Conservation (phyloP, 139 green algal species). For the Pleodorina starrii region DNA sequence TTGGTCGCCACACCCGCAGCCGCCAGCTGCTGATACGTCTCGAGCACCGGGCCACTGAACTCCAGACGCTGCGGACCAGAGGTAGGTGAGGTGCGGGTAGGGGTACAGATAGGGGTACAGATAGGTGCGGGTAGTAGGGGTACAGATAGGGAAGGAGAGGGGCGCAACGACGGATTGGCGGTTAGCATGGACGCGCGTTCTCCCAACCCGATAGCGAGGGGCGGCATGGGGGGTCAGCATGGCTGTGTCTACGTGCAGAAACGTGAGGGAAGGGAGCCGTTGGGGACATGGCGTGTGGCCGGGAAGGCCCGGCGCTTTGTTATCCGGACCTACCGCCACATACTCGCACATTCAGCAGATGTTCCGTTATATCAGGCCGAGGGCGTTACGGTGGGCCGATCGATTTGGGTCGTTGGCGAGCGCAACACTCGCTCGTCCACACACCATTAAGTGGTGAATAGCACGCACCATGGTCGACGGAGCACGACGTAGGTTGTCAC, state of each 20-base stretch:
- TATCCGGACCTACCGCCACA: too few relatives aligned
- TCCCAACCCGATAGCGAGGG: too few relatives aligned
- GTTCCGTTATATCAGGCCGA: too few relatives aligned
- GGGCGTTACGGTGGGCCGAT: too few relatives aligned
- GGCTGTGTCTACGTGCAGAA: too few relatives aligned
- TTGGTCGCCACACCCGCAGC: constrained; percentile 67
- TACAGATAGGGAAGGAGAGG: neutral
- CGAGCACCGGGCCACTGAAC: constrained; percentile 68
- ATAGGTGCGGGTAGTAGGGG: neutral
- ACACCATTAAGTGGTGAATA: neutral
- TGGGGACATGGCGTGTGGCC: too few relatives aligned
- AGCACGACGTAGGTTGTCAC: neutral
- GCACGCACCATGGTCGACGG: constrained; percentile 1
- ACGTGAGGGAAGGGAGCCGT: too few relatives aligned
- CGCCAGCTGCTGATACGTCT: constrained; percentile 65
- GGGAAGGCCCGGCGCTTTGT: too few relatives aligned
- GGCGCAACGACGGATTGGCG: too few relatives aligned
- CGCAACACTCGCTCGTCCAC: neutral
- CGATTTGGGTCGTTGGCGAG: neutral
- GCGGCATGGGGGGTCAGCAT: too few relatives aligned
- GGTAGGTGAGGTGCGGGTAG: neutral
- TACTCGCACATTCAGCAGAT: too few relatives aligned
- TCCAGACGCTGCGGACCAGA: constrained; percentile 77
- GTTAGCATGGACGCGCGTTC: too few relatives aligned
- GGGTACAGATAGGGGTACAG: neutral